Conservation (phyloP, 2,329 filamentous ascomycete species). For the Ceratocystis ficicola region DNA sequence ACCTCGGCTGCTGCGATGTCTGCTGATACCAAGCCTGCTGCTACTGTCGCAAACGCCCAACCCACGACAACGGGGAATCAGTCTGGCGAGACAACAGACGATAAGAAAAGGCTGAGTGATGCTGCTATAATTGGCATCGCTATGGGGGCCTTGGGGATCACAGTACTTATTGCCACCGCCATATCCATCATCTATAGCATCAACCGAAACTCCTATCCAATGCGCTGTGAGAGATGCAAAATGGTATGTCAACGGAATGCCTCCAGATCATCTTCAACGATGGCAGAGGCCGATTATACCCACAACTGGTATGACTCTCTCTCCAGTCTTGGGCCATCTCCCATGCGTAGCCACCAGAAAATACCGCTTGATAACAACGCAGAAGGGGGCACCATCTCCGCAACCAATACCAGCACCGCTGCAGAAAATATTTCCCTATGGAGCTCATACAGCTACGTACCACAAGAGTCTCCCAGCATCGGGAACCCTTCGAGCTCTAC, state of each 20-base stretch:
- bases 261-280: not conserved
- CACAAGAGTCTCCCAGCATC: not conserved
- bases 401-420: not conserved
- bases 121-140: constrained; percentile 20
- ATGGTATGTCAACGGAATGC: not conserved
- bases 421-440: not conserved
- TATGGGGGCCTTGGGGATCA: constrained; percentile 11
- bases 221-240: not conserved
- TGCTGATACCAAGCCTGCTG: not conserved
- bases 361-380: not conserved
- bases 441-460: not conserved
- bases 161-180: constrained; percentile 1
- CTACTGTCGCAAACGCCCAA: not conserved
- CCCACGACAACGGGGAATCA: no score
- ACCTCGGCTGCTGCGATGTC: not conserved
- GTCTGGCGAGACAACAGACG: not conserved
- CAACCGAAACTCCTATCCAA: not conserved
- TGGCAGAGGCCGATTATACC: not conserved
- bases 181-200: constrained; percentile 5
- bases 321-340: not conserved
- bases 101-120: not conserved
- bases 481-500: not conserved
- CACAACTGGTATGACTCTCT: not conserved
- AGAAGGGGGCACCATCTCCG: not conserved
- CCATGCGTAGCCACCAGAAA: not conserved